phyloP scores from a whole-genome alignment of 2,329 filamentous ascomycete genomes.

The Fusarium sp. region DNA sequence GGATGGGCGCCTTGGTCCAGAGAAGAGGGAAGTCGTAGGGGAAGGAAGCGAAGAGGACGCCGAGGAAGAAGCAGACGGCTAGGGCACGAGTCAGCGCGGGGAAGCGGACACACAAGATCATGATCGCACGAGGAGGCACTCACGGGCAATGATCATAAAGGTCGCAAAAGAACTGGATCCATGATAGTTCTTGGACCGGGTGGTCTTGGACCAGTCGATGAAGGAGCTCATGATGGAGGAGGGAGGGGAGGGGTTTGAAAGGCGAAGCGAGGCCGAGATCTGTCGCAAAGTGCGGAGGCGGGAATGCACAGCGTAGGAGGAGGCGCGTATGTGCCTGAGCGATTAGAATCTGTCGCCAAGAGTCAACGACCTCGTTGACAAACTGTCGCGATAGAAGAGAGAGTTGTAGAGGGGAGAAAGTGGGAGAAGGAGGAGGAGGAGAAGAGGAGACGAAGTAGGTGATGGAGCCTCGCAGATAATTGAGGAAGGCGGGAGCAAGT shows the following conservation, averaged over 20 bases:
- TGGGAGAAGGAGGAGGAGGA: slow-evolving; percentile 3
- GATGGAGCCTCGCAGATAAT: slow-evolving; percentile 14
- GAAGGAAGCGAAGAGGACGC: slow-evolving; percentile 95
- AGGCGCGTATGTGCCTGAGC: slow-evolving; percentile 4
- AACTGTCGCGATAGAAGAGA: slow-evolving; percentile 8
- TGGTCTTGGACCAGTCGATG: slow-evolving; percentile 67
- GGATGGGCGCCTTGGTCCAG: slow-evolving; percentile 75
- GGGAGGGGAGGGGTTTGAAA: slow-evolving; percentile 9
- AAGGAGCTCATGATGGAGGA: slow-evolving; percentile 47
- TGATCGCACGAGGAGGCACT: slow-evolving; percentile 52
- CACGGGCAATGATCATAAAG: slow-evolving; percentile 96
- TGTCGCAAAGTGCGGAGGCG: slow-evolving; percentile 21
- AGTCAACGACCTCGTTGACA: slow-evolving; percentile 3
- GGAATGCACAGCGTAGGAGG: not conserved
- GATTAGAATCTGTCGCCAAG: slow-evolving; percentile 13
- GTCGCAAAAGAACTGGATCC: slow-evolving; percentile 86
- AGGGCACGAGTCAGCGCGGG: slow-evolving; percentile 12
- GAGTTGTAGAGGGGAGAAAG: slow-evolving; percentile 5
- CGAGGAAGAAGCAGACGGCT: slow-evolving; percentile 97
- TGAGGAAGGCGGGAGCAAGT: slow-evolving; percentile 23
- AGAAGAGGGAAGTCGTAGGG: slow-evolving; percentile 95
- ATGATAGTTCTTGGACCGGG: slow-evolving; percentile 66
- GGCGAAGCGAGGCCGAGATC: slow-evolving; percentile 10
- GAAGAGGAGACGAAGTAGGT: slow-evolving; percentile 23
- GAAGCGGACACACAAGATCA: not conserved